Evolutionary conservation across 2,329 filamentous ascomycete genomes (phyloP).

Genomic region (Aspergillus spinulosporus): DNA sequence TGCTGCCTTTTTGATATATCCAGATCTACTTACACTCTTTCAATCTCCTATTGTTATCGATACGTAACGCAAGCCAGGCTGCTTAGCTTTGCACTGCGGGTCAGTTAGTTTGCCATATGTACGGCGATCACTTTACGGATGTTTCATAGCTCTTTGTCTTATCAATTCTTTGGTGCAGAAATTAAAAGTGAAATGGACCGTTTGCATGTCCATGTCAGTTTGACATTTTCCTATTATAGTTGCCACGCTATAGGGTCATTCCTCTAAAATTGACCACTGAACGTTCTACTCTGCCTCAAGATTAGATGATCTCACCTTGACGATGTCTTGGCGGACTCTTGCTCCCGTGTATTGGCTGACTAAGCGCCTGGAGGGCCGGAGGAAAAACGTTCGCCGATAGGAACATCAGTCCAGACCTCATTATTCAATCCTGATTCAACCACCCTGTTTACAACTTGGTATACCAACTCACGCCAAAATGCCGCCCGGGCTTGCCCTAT

Average conservation of each 20-base stretch:
- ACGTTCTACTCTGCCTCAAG: background rate
- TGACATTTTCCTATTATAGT: background rate
- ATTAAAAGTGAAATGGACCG: background rate
- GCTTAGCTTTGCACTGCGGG: constrained; percentile 18
- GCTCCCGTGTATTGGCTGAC: background rate
- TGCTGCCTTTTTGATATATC: background rate
- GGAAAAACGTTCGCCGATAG: constrained; percentile 29
- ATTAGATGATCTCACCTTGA: constrained; percentile 3
- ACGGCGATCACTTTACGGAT: background rate
- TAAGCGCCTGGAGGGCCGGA: constrained; percentile 11
- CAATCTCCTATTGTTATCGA: background rate
- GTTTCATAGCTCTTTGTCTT: background rate
- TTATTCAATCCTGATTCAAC: background rate
- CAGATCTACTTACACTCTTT: constrained; percentile 1
- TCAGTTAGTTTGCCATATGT: constrained; percentile 11
- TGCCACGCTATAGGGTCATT: background rate
- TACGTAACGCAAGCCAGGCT: background rate
- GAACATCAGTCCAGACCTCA: constrained; percentile 5
- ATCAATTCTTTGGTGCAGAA: background rate
- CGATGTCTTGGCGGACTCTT: background rate
- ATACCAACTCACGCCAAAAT: constrained; percentile 40
- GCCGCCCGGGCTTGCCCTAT: constrained; percentile 57
- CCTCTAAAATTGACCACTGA: background rate
- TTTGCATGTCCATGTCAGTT: background rate
- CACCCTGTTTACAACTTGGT: background rate